phyloP scores from a whole-genome alignment of 192 early-diverging fungal species.

The Geosiphon pyriformis region DNA sequence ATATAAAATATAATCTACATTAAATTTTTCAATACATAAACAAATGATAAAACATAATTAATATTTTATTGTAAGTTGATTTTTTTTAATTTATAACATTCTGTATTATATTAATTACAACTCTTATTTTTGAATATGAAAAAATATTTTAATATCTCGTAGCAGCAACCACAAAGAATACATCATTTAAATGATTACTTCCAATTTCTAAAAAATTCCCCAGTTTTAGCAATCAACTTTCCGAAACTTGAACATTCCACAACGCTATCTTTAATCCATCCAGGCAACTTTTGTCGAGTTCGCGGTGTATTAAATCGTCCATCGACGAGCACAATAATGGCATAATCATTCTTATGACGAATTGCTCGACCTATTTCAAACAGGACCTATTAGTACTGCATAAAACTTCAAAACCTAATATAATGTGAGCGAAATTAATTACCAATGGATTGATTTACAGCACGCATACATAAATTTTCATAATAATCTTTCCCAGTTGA shows the following conservation, averaged over 20 bases:
- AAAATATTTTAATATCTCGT: too few species aligned
- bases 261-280: slow-evolving; percentile 63
- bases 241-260: slow-evolving; percentile 49
- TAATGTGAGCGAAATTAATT: slow-evolving; percentile 44
- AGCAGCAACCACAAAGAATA: too few species aligned
- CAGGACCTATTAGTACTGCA: neutral
- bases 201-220: slow-evolving; percentile 45
- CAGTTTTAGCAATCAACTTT: slow-evolving; percentile 31
- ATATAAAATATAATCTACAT: too few species aligned
- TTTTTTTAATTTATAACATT: too few species aligned
- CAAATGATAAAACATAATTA: too few species aligned
- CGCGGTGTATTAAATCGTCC: slow-evolving; percentile 46
- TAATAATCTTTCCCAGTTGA: slow-evolving; percentile 56
- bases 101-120: too few species aligned
- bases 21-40: too few species aligned
- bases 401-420: neutral
- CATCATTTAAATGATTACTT: too few species aligned
- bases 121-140: too few species aligned
- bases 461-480: slow-evolving; percentile 73
- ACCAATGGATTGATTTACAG: slow-evolving; percentile 71
- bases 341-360: slow-evolving; percentile 83
- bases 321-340: slow-evolving; percentile 78
- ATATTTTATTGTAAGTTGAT: too few species aligned
- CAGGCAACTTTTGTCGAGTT: slow-evolving; percentile 64
- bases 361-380: slow-evolving; percentile 79